A percentile compares a stretch with the other conserved stretches of the same genome.
Conservation (phyloP, 768 basidiomycete species). For the Termitomyces sp. region DNA sequence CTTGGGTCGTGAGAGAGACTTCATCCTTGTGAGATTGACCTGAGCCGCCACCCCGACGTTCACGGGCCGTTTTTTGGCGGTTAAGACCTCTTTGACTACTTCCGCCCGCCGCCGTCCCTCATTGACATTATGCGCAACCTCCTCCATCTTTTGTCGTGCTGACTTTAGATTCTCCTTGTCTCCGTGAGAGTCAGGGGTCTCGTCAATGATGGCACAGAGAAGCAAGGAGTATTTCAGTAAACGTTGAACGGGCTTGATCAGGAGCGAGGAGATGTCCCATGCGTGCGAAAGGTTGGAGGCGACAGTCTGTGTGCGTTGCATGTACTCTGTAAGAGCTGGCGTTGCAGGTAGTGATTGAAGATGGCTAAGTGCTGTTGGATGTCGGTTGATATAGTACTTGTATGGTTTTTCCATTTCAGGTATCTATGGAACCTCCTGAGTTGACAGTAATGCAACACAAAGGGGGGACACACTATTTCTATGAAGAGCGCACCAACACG, state of each 20-base stretch:
- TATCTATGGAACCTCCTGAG: conserved; percentile 35
- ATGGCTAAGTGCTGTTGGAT: conserved; percentile 68
- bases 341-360: conserved; percentile 41
- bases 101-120: conserved; percentile 73
- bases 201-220: conserved; percentile 67
- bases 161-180: conserved; percentile 54
- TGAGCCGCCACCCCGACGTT: conserved; percentile 44
- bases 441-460: conserved; percentile 3
- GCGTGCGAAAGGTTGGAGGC: conserved; percentile 75
- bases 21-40: conserved; percentile 57
- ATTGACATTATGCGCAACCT: conserved; percentile 71
- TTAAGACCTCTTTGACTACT: conserved; percentile 71
- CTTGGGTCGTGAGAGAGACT: conserved; percentile 33
- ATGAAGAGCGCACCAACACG: conserved; percentile 66
- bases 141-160: conserved; percentile 60
- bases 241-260: conserved; percentile 97
- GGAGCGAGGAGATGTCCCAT: conserved; percentile 88
- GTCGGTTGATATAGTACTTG: conserved; percentile 76
- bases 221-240: conserved; percentile 92
- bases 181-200: conserved; percentile 61
- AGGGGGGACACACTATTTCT: conserved; percentile 38
- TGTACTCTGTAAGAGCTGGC: conserved; percentile 58
- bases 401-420: conserved; percentile 68
- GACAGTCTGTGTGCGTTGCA: conserved; percentile 57
- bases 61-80: conserved; percentile 33